Conservation (phyloP, 2,329 filamentous ascomycete genomes). For the Alternaria triticimaculans region DNA sequence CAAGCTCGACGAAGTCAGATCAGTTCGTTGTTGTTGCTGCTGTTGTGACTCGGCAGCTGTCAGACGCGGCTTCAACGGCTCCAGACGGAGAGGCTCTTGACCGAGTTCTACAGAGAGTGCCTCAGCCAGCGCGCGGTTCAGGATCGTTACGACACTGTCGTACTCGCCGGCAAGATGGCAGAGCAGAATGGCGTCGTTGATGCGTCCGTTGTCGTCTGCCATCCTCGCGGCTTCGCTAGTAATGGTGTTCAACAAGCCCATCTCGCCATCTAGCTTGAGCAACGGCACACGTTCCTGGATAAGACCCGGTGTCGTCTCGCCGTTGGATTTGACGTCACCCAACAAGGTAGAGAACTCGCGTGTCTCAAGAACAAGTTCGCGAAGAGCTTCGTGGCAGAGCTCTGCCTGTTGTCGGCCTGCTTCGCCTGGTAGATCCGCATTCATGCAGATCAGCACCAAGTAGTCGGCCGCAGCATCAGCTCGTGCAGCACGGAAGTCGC, state of each 20-base stretch:
- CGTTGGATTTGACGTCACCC: slow-evolving; percentile 87
- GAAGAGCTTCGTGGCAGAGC: slow-evolving; percentile 89
- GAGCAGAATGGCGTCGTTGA: slow-evolving; percentile 89
- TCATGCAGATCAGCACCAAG: slow-evolving; percentile 87
- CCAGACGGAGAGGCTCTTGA: slow-evolving; percentile 76
- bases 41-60: slow-evolving; percentile 38
- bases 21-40: slow-evolving; percentile 37
- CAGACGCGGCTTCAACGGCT: slow-evolving; percentile 77
- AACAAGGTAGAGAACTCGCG: slow-evolving; percentile 93
- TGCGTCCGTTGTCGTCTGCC: slow-evolving; percentile 92
- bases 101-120: slow-evolving; percentile 86
- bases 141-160: slow-evolving; percentile 87
- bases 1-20: slow-evolving; percentile 55
- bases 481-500: slow-evolving; percentile 90
- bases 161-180: slow-evolving; percentile 96
- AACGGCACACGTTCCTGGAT: slow-evolving; percentile 85
- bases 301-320: slow-evolving; percentile 81
- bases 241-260: slow-evolving; percentile 88
- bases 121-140: slow-evolving; percentile 89
- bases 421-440: slow-evolving; percentile 78
- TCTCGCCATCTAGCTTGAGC: slow-evolving; percentile 79
- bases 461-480: slow-evolving; percentile 93
- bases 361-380: slow-evolving; percentile 94
- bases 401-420: slow-evolving; percentile 77
- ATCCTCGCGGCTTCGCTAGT: slow-evolving; percentile 90